These are phyloP conservation scores for Coemansia reversa DNA, from an alignment of 192 early-diverging fungal genomes.

Conservation along the genomic window DNA sequence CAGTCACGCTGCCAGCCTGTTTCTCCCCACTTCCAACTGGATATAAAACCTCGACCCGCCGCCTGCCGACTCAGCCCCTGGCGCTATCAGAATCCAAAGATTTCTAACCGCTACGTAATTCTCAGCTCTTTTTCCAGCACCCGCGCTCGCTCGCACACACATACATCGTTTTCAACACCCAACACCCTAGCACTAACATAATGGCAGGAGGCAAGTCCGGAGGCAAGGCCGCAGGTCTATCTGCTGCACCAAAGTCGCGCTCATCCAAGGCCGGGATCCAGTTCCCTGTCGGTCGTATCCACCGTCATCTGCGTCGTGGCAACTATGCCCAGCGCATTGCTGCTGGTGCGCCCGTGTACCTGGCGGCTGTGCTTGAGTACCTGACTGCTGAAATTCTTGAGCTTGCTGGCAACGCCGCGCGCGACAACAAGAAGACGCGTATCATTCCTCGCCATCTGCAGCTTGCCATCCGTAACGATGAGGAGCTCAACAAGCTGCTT, in stretches of 20 bases:
- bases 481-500: conserved; percentile 90
- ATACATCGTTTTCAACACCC: too few relatives aligned
- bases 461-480: conserved; percentile 92
- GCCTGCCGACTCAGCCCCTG: too few relatives aligned
- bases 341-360: conserved; percentile 91
- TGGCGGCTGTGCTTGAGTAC: too few relatives aligned
- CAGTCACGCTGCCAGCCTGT: too few relatives aligned
- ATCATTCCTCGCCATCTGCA: conserved; percentile 60
- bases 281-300: too few relatives aligned
- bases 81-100: too few relatives aligned
- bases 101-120: too few relatives aligned
- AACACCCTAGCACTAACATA: conserved; percentile 28
- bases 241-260: conserved; percentile 63
- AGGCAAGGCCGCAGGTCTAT: conserved; percentile 66
- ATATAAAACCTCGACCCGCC: too few relatives aligned
- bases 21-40: too few relatives aligned
- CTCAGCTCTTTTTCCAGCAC: too few relatives aligned
- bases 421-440: conserved; percentile 94
- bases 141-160: too few relatives aligned
- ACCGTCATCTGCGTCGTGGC: conserved; percentile 89
- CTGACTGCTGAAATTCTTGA: conserved; percentile 98
- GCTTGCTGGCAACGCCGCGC: conserved; percentile 92
- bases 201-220: conserved; percentile 74
- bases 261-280: conserved; percentile 90
- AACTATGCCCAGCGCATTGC: conserved; percentile 93